Evolutionary conservation across 2,329 filamentous ascomycete genomes (phyloP), one percentile per base, ranked within the genome.

Genomic region (Penicillium sp.): DNA sequence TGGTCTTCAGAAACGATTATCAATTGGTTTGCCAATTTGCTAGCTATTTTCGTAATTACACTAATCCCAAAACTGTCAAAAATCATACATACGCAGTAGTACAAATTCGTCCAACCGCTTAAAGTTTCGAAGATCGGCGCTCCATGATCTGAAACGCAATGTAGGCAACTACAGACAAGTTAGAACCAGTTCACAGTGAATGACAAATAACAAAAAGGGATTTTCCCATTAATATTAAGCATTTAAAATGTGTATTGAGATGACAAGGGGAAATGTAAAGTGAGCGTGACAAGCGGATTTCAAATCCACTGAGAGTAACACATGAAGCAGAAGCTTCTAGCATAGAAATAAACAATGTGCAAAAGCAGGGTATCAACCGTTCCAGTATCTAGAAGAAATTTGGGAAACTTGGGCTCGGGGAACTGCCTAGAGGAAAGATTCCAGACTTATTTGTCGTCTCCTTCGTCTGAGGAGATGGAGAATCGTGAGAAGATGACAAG

Each of bases 81-180:
- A 35, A 27, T 27, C 13, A 39, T 37, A n/a, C 27, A 10, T 11
- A 4, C 27, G 4, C 13, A 14, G 29, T 1, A 31, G 29, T 4
- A 16, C 8, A 43, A 23, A 6, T 35, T 9, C 9, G 47, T 27
- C 27, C 16, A 23, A 42, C 31, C 4, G 16, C n/a, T 68, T 67
- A 73, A 43, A 71, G 66, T 59, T 72, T 76, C 49, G 70, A 68
- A 29, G 66, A 48, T 43, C 68, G 68, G 49, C 72, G 72, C 53
- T 75, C 70, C 53, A 73, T 61, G 52, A 71, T 61, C 55, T 72
- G 71, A 14, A 71, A 60, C 29, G 72, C 51, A 45, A 72, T 23
- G 59, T 73, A 74, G 68, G 71, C 65, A 63, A 72, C 71, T 72
- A 62, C 60, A 55, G 42, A 57, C 44, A 37, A 57, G 60, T 59